A percentile compares a stretch with the other conserved stretches of the same genome.
phyloP scores from a whole-genome alignment of 1,139 yeast species.

The Candida frijolesensis region DNA sequence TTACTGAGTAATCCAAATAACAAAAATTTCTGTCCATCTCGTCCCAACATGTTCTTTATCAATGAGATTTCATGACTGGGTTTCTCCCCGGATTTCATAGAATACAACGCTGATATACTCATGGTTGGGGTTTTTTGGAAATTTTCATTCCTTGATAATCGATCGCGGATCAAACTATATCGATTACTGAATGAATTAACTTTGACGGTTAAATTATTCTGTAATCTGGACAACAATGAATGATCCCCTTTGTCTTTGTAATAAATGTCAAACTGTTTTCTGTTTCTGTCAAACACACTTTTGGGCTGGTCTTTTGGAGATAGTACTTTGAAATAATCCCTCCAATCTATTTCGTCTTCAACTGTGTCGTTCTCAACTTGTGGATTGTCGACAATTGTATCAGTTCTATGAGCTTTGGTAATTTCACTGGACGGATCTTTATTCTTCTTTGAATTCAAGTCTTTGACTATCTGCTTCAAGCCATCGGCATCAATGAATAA shows the following conservation, averaged over 20 bases:
- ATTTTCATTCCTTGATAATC: constrained; percentile 73
- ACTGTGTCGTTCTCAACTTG: constrained; percentile 10
- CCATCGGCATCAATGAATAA: constrained; percentile 79
- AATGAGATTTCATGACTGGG: constrained; percentile 60
- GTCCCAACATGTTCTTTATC: constrained; percentile 81
- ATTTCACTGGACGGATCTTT: not conserved
- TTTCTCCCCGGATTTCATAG: constrained; percentile 16
- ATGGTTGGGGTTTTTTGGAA: constrained; percentile 59
- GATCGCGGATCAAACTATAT: constrained; percentile 63
- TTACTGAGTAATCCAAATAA: constrained; percentile 74
- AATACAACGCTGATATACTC: constrained; percentile 38
- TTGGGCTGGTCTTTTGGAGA: constrained; percentile 69
- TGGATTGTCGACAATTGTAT: constrained; percentile 32
- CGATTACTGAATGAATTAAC: constrained; percentile 42
- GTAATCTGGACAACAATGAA: constrained; percentile 17
- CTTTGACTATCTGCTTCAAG: constrained; percentile 63
- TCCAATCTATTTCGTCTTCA: constrained; percentile 54
- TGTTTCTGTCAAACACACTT: constrained; percentile 62
- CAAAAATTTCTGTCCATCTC: constrained; percentile 75
- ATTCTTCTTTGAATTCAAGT: constrained; percentile 19
- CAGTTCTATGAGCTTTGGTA: constrained; percentile 28
- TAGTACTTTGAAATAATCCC: constrained; percentile 67
- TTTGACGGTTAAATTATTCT: constrained; percentile 23
- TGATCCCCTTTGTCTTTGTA: constrained; percentile 17
- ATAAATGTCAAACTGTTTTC: constrained; percentile 60